Base-by-base conservation (phyloP, 2,329 filamentous ascomycete genomes). In the Fusarium pseudonygamai region DNA sequence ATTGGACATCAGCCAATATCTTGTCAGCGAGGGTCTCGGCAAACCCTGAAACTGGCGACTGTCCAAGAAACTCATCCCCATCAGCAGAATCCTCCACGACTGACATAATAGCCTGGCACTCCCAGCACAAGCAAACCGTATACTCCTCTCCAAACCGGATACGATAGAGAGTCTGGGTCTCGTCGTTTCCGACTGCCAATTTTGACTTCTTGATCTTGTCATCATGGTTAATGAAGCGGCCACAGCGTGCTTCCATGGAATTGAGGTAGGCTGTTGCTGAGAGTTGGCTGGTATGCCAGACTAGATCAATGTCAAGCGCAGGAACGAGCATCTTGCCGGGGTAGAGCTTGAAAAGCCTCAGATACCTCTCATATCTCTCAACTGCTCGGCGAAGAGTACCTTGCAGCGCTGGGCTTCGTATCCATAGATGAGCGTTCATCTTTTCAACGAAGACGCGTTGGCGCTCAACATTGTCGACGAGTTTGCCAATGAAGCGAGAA, bases 261-360 rank as follows among this genome's bases (percentile, higher is more conserved):
- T 60, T 42, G 6, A 42, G 63, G 69, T 84, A 84, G 0, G 60
- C 58, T 8, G 22, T 50, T 1, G 81, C 71, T 11, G 80, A 81
- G 60, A 80, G 79, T 63, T 84, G 83, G 65, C 84, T 83, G 7
- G 83, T 84, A 60, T 84, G 82, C 83, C 83, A 85, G 13, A 77
- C 82, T 9, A 85, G 75, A 55, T 85, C 83, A 30, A 85, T 79
- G 42, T 84, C 83, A 6, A 83, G 74, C 5, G 82, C 82, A 2
- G 83, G 83, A 13, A 84, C 83, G 4, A 82, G 67, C 58, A 79
- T 79, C 26, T 70, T 79, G 14, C 71, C 67, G 2, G 79, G 79
- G 53, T 88, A 77, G 1, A 79, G 69, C 5, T 80, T 80, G 52
- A 84, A 77, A 6, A 84, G 76, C 26, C 72, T 71, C 46, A 84